Percentiles rank a stretch among this genome's conserved stretches.
Evolutionary conservation across 768 basidiomycete species (phyloP).

Genomic region (Thelephora aurantiotincta): DNA sequence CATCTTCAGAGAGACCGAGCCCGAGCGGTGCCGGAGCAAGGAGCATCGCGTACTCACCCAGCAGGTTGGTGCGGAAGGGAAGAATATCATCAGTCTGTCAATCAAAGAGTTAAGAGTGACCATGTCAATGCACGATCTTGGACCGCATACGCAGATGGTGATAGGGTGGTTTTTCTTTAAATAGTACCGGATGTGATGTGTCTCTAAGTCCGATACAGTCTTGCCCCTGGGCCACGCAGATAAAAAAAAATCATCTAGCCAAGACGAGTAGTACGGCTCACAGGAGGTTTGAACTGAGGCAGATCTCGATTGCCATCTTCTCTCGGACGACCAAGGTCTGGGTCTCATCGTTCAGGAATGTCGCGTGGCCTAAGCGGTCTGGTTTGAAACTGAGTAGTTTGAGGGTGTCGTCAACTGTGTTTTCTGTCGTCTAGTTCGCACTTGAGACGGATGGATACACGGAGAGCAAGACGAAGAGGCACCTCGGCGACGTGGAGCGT

Average conservation of each 20-base stretch:
- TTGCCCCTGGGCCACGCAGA: slow-evolving; percentile 35
- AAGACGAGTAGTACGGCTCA: slow-evolving; percentile 19
- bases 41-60: slow-evolving; percentile 70
- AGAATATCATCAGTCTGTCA: slow-evolving; percentile 74
- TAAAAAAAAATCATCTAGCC: not conserved
- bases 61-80: slow-evolving; percentile 59
- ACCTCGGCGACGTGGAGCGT: slow-evolving; percentile 82
- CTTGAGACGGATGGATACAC: not conserved
- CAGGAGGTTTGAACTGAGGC: slow-evolving; percentile 68
- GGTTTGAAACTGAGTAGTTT: slow-evolving; percentile 48
- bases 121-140: not conserved
- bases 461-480: slow-evolving; percentile 4
- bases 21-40: slow-evolving; percentile 61
- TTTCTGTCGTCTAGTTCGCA: slow-evolving; percentile 25
- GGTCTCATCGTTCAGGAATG: slow-evolving; percentile 54
- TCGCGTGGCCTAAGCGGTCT: slow-evolving; percentile 66
- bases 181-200: slow-evolving; percentile 62
- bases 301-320: slow-evolving; percentile 62
- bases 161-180: slow-evolving; percentile 52
- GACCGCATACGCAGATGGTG: slow-evolving; percentile 52
- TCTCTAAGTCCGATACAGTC: slow-evolving; percentile 48
- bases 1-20: slow-evolving; percentile 45
- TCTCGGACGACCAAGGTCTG: slow-evolving; percentile 39
- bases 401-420: slow-evolving; percentile 42
- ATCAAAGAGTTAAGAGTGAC: slow-evolving; percentile 1